Percentiles rank a stretch among this genome's conserved stretches.
These are phyloP conservation scores for Dalbergia oliveri DNA, from an alignment of 306 rosid genomes.

Conservation along the genomic window DNA sequence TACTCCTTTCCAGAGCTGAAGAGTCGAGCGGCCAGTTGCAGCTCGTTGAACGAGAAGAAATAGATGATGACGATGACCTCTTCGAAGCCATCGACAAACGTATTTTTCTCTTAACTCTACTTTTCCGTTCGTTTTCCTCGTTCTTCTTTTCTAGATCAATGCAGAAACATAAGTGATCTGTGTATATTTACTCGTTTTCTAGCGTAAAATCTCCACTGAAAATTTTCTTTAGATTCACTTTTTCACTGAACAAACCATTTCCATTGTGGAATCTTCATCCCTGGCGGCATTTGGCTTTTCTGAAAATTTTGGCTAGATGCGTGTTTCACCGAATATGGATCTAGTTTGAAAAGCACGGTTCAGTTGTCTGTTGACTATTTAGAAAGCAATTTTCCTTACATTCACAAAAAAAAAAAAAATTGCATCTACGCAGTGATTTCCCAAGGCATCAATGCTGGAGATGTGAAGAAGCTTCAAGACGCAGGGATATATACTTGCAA, in stretches of 20 bases:
- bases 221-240: constrained; percentile 9
- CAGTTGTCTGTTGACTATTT: background rate
- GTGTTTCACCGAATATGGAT: background rate
- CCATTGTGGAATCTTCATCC: constrained; percentile 15
- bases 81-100: constrained; percentile 95
- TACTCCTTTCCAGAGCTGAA: constrained; percentile 67
- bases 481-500: constrained; percentile 98
- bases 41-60: constrained; percentile 91
- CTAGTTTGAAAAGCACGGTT: constrained; percentile 9
- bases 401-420: background rate
- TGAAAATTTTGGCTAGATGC: background rate
- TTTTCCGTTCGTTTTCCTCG: background rate
- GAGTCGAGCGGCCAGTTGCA: constrained; percentile 83
- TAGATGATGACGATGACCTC: constrained; percentile 87
- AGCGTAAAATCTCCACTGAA: background rate
- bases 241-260: background rate
- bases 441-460: constrained; percentile 98
- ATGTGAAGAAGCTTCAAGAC: constrained; percentile 97
- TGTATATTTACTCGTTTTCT: background rate
- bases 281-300: background rate
- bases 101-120: constrained; percentile 46
- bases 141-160: constrained; percentile 22
- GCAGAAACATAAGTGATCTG: background rate
- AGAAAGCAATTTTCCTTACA: background rate
- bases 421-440: constrained; percentile 73